Base-by-base conservation (phyloP, 2,329 filamentous ascomycete species). In the Trichophyton rubrum region DNA sequence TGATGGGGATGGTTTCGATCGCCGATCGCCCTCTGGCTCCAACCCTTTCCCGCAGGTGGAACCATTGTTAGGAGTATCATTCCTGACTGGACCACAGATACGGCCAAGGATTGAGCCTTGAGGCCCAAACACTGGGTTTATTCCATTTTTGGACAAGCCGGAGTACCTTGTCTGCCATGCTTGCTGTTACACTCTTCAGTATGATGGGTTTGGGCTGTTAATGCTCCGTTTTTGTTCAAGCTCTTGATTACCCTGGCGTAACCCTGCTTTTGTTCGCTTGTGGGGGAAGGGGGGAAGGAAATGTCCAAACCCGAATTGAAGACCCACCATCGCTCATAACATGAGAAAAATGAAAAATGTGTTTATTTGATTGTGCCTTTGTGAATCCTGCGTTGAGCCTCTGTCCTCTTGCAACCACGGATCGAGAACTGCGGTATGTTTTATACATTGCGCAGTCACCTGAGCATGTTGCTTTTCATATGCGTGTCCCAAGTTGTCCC, bases 91-190 rank as follows among this genome's bases (percentile, higher is more conserved):
- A 9, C 49, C 49, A 35, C 27, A 55, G 49, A 55, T 35, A 55
- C 49, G 49, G 27, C 15, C 49, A 55, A 7, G 49, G 49, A 55
- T 55, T 55, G 4, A 33, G 49, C 49, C 49, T 35, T n/a, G 49
- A 55, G 49, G 49, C 15, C 49, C 13, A n/a, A 55, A 55, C 49
- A 17, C 49, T 35, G 15, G 49, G 9, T 55, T 55, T 55, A 55
- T 55, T 55, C 49, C 49, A 55, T 55, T n/a, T 55, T 33, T 55
- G 49, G 49, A 30, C 49, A 55, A 55, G 49, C 49, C 30, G 30
- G 49, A 55, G 49, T 55, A 55, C 49, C 49, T 55, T 55, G 49
- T 35, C 49, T 55, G 49, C 49, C 49, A 55, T 27, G 49, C 27
- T 27, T 33, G 20, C 49, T 35, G 49, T 15, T 20, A 27, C 27